Conservation (phyloP, 352 stramenopile genomes). For the Phytophthora sansomeana region DNA sequence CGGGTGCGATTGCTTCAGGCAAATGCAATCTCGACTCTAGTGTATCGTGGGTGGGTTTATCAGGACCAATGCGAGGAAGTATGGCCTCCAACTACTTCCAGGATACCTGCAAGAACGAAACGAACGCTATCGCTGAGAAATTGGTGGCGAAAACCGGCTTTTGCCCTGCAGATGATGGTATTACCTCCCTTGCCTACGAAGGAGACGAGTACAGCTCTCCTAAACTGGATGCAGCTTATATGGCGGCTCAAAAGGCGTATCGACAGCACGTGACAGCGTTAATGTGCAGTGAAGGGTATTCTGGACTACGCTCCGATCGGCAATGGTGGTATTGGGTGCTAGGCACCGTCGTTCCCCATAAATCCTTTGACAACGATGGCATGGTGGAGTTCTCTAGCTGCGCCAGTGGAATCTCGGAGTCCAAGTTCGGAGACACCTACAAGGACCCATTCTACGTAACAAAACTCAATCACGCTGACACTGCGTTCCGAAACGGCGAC, state of each 20-base stretch:
- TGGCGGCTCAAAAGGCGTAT: constrained; percentile 42
- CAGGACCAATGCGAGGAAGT: constrained; percentile 45
- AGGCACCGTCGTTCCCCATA: constrained; percentile 37
- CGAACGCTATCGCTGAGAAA: constrained; percentile 27
- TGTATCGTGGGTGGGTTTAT: constrained; percentile 45
- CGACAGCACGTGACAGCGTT: constrained; percentile 37
- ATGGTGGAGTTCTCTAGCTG: constrained; percentile 62
- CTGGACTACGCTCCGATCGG: constrained; percentile 42
- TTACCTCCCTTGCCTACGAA: constrained; percentile 48
- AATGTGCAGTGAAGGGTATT: constrained; percentile 50
- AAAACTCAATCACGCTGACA: constrained; percentile 47
- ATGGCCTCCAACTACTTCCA: constrained; percentile 57
- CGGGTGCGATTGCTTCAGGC: constrained; percentile 34
- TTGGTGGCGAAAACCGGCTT: constrained; percentile 31
- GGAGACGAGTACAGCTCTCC: constrained; percentile 30
- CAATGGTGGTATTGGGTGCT: constrained; percentile 28
- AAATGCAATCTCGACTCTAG: constrained; percentile 34
- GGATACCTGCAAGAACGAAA: constrained; percentile 39
- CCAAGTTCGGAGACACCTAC: constrained; percentile 44
- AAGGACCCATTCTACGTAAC: constrained; percentile 52
- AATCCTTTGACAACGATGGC: constrained; percentile 44
- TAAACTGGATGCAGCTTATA: constrained; percentile 35
- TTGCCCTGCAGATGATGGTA: constrained; percentile 34
- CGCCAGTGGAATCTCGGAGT: constrained; percentile 27
- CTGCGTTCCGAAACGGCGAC: constrained; percentile 57